Evolutionary conservation across 2,329 filamentous ascomycete genomes (phyloP).

Genomic region (Phoma sp.): DNA sequence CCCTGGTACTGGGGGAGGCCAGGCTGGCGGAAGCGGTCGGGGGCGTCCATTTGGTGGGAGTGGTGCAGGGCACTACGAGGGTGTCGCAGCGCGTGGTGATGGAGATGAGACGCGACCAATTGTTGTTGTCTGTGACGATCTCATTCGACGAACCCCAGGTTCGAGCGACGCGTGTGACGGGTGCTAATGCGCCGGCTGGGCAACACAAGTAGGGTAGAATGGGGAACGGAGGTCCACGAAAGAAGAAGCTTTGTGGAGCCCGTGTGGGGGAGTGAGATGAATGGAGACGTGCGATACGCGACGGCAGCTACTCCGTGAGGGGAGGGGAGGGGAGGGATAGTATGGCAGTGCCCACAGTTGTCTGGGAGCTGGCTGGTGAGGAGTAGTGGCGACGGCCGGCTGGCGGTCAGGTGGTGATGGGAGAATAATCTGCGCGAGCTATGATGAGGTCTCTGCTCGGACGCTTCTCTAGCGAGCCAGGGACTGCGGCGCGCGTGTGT

Average conservation of each 20-base stretch:
- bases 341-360: constrained; percentile 25
- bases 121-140: constrained; percentile 30
- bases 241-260: constrained; percentile 43
- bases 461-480: constrained; percentile 31
- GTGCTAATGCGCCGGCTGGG: constrained; percentile 31
- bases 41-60: constrained; percentile 40
- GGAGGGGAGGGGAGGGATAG: constrained; percentile 5
- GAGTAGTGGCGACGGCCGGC: constrained; percentile 24
- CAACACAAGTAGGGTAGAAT: constrained; percentile 33
- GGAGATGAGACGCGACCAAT: constrained; percentile 42
- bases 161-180: constrained; percentile 33
- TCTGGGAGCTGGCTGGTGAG: constrained; percentile 19
- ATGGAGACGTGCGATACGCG: constrained; percentile 30
- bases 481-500: constrained; percentile 34
- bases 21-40: constrained; percentile 45
- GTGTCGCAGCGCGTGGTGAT: constrained; percentile 16
- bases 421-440: constrained; percentile 17
- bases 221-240: constrained; percentile 37
- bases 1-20: constrained; percentile 43
- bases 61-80: constrained; percentile 10
- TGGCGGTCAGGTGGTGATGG: constrained; percentile 23
- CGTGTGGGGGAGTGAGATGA: constrained; percentile 39
- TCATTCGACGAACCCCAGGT: constrained; percentile 41
- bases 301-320: constrained; percentile 27
- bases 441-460: constrained; percentile 19